Evolutionary conservation across 163 green algal species (phyloP).

Genomic region (Volvox carteri): DNA sequence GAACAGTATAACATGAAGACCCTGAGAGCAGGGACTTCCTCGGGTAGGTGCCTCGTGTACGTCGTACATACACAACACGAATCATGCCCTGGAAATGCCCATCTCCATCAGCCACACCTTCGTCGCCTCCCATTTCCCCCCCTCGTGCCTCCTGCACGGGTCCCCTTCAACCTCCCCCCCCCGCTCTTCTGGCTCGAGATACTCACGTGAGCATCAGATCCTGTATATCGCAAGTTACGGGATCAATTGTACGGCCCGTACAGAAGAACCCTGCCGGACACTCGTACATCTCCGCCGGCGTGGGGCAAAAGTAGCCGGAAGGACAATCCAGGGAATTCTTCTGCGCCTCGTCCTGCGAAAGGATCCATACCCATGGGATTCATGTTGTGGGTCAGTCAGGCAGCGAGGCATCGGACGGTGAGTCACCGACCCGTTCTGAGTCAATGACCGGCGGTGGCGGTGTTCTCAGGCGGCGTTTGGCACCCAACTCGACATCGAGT

Average conservation of each 20-base stretch:
- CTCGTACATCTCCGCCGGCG: slow-evolving; percentile 32
- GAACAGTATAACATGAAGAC: too few relatives aligned
- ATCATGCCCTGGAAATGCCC: too few relatives aligned
- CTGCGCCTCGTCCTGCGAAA: slow-evolving; percentile 54
- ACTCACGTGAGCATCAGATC: slow-evolving; percentile 54
- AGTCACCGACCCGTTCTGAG: too few relatives aligned
- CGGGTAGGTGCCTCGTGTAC: too few relatives aligned
- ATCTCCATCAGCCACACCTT: too few relatives aligned
- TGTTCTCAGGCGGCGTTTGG: too few relatives aligned
- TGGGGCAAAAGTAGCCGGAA: slow-evolving; percentile 62
- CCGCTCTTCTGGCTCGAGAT: not conserved
- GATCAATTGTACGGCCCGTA: slow-evolving; percentile 59
- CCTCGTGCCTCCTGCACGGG: too few relatives aligned
- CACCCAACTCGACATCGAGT: not conserved
- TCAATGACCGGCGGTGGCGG: too few relatives aligned
- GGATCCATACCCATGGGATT: not conserved
- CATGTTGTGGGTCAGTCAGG: not conserved
- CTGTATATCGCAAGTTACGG: slow-evolving; percentile 74
- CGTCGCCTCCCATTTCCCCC: too few relatives aligned
- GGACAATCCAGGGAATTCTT: slow-evolving; percentile 51
- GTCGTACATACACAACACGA: too few relatives aligned
- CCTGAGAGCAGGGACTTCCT: too few relatives aligned
- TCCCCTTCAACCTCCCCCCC: too few relatives aligned
- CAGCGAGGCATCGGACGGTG: not conserved
- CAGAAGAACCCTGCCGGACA: slow-evolving; percentile 73